Conservation (phyloP, 169 alveolate species). For the Cryptosporidium xiaoi region DNA sequence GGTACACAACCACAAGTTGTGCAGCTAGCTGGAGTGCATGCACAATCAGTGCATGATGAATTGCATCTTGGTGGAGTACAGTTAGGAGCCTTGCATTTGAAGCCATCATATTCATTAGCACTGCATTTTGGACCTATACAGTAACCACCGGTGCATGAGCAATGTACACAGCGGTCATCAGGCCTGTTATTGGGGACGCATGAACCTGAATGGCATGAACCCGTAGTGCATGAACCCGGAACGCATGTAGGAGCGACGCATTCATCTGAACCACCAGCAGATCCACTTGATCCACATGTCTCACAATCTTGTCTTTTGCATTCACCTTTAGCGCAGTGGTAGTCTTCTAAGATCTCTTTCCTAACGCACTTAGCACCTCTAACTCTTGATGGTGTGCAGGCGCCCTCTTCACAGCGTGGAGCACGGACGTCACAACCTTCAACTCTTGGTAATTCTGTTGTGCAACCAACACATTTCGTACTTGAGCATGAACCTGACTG, state of each 20-base stretch:
- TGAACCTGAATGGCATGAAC: slow-evolving; percentile 24
- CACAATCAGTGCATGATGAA: slow-evolving; percentile 14
- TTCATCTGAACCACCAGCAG: slow-evolving; percentile 11
- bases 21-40: slow-evolving; percentile 51
- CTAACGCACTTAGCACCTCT: slow-evolving; percentile 52
- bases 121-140: slow-evolving; percentile 41
- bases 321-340: slow-evolving; percentile 44
- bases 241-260: slow-evolving; percentile 51
- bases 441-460: slow-evolving; percentile 62
- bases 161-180: slow-evolving; percentile 1
- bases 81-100: slow-evolving; percentile 36
- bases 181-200: slow-evolving; percentile 5
- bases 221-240: slow-evolving; percentile 38
- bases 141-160: slow-evolving; percentile 39
- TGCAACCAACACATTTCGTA: slow-evolving; percentile 58
- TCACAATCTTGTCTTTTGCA: slow-evolving; percentile 40
- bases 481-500: slow-evolving; percentile 52
- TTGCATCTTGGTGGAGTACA: slow-evolving; percentile 48
- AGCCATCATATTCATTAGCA: slow-evolving; percentile 22
- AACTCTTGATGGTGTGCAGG: slow-evolving; percentile 26
- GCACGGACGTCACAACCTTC: slow-evolving; percentile 52
- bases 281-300: slow-evolving; percentile 1
- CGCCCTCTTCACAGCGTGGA: slow-evolving; percentile 25
- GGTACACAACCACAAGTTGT: slow-evolving; percentile 27
- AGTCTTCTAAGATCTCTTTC: neutral